These are phyloP conservation scores for Monoraphidium neglectum DNA, from an alignment of 139 green algal species.

Conservation along the genomic window DNA sequence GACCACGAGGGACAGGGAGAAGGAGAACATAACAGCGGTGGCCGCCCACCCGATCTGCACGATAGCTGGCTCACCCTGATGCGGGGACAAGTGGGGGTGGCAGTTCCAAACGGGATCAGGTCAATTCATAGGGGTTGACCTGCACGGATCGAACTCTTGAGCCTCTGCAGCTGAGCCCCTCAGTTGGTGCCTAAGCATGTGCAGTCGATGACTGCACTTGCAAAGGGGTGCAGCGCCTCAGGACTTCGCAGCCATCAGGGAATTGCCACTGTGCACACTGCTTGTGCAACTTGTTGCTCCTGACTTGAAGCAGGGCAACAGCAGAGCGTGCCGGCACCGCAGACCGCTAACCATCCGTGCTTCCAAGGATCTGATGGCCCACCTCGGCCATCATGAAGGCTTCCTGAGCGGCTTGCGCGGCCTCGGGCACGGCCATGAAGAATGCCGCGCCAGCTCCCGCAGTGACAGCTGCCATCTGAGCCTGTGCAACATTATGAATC, in stretches of 20 bases:
- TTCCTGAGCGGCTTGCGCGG: slow-evolving; percentile 83
- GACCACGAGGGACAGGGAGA: slow-evolving; percentile 88
- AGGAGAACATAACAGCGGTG: slow-evolving; percentile 86
- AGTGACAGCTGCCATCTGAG: slow-evolving; percentile 43
- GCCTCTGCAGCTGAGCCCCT: too few species aligned
- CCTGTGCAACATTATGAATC: too few species aligned
- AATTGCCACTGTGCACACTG: too few species aligned
- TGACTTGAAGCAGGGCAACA: too few species aligned
- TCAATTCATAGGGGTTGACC: neutral
- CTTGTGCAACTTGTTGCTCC: too few species aligned
- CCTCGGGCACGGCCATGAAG: slow-evolving; percentile 63
- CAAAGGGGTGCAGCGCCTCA: too few species aligned
- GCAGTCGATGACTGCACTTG: too few species aligned
- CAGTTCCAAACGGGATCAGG: neutral
- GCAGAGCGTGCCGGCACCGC: too few species aligned
- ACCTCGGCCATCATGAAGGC: slow-evolving; percentile 80
- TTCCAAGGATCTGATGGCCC: neutral
- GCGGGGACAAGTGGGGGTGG: neutral
- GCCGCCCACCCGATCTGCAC: slow-evolving; percentile 88
- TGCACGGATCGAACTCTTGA: too few species aligned
- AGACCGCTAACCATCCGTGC: too few species aligned
- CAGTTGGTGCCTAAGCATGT: too few species aligned
- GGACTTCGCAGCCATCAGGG: too few species aligned
- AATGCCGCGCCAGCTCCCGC: slow-evolving; percentile 52
- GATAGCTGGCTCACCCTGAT: slow-evolving; percentile 81